Conservation (phyloP, 768 basidiomycete genomes). For the Gloeostereum incarnatum region DNA sequence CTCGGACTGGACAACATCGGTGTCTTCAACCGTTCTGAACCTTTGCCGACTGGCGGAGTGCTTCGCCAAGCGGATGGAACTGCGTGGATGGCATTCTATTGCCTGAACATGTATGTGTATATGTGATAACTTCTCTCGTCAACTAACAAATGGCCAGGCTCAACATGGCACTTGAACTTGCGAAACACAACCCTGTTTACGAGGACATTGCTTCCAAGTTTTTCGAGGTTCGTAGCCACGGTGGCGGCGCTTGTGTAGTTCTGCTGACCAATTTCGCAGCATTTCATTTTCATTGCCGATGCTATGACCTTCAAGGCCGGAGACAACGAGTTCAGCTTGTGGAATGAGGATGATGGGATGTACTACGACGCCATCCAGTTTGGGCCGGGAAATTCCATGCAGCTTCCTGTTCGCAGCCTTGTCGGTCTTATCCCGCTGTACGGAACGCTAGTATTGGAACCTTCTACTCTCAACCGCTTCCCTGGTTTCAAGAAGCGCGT, state of each 20-base stretch:
- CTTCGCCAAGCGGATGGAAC: slow-evolving; percentile 98
- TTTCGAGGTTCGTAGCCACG: slow-evolving; percentile 51
- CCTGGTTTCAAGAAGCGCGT: slow-evolving; percentile 98
- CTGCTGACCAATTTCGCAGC: slow-evolving; percentile 35
- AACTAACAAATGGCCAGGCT: slow-evolving; percentile 41
- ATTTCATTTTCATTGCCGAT: slow-evolving; percentile 97
- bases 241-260: slow-evolving; percentile 3
- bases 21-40: slow-evolving; percentile 95
- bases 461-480: slow-evolving; percentile 79
- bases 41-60: slow-evolving; percentile 87
- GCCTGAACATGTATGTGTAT: slow-evolving; percentile 75
- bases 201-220: slow-evolving; percentile 99
- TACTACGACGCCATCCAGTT: slow-evolving; percentile 98
- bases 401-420: slow-evolving; percentile 87
- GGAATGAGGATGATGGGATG: slow-evolving; percentile 97
- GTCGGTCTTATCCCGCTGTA: slow-evolving; percentile 98
- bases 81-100: slow-evolving; percentile 99
- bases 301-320: slow-evolving; percentile 91
- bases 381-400: slow-evolving; percentile 72
- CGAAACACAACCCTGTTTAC: slow-evolving; percentile 95
- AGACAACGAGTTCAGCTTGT: slow-evolving; percentile 74
- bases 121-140: not conserved
- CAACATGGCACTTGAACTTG: slow-evolving; percentile 94
- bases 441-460: slow-evolving; percentile 90
- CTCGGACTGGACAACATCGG: slow-evolving; percentile 97